A percentile compares a stretch with the other conserved stretches of the same genome.
These are phyloP conservation scores for Tilletiopsis washingtonensis DNA, from an alignment of 1,284 basidiomycete species.

Conservation along the genomic window DNA sequence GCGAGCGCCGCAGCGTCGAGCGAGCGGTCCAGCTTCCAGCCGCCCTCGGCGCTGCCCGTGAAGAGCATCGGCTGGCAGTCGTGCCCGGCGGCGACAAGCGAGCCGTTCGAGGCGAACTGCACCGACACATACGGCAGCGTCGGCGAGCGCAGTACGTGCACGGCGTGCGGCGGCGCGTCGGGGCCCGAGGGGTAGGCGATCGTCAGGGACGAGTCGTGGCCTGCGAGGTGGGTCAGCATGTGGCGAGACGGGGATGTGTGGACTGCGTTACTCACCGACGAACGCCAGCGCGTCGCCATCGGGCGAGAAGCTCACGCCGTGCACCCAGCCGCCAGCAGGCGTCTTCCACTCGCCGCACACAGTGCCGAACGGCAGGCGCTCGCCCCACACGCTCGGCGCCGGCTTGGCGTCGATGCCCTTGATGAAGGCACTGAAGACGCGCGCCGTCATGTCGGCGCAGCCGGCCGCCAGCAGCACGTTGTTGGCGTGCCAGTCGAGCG, in stretches of 20 bases:
- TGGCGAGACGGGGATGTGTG: background rate
- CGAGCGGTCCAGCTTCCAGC: constrained; percentile 35
- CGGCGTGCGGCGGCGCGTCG: constrained; percentile 33
- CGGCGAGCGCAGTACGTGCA: constrained; percentile 39
- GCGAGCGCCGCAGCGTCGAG: constrained; percentile 36
- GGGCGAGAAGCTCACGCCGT: constrained; percentile 89
- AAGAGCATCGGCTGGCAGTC: constrained; percentile 82
- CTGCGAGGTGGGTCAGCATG: background rate
- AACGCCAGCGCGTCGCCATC: constrained; percentile 87
- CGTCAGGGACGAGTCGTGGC: constrained; percentile 43
- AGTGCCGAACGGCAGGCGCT: constrained; percentile 94
- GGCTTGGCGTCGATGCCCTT: constrained; percentile 96
- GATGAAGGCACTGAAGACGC: constrained; percentile 98
- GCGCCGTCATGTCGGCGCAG: constrained; percentile 86
- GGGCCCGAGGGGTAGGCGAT: constrained; percentile 40
- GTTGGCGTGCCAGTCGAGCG: constrained; percentile 96
- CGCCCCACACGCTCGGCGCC: constrained; percentile 85
- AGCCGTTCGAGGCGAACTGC: constrained; percentile 67
- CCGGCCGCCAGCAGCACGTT: constrained; percentile 90
- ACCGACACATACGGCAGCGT: constrained; percentile 43
- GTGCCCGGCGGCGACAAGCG: constrained; percentile 77
- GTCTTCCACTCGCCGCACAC: constrained; percentile 87
- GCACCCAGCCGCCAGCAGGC: constrained; percentile 91
- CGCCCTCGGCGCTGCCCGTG: constrained; percentile 27
- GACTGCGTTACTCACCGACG: constrained; percentile 55